These are phyloP conservation scores for Leptographium wingfieldii DNA, from an alignment of 2,329 filamentous ascomycete species.

Conservation along the genomic window DNA sequence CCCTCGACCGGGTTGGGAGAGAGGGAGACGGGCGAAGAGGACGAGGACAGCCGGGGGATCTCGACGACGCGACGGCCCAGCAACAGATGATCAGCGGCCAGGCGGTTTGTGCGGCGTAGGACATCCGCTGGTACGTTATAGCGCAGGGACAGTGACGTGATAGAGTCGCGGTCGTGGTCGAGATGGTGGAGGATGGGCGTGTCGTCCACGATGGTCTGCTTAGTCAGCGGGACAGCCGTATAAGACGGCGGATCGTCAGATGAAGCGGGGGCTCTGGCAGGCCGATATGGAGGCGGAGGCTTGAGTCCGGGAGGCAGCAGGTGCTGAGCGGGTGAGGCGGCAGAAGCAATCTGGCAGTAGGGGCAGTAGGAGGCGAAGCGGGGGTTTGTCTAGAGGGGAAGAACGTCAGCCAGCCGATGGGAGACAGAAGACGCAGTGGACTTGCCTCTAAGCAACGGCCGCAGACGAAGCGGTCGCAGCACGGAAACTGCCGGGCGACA, in stretches of 20 bases:
- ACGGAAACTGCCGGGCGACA: conserved; percentile 49
- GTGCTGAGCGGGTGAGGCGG: conserved; percentile 19
- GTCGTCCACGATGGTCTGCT: conserved; percentile 14
- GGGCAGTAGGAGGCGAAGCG: conserved; percentile 57
- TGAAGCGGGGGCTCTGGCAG: conserved; percentile 4
- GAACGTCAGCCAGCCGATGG: no score
- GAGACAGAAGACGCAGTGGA: background rate
- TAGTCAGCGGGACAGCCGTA: conserved; percentile 5
- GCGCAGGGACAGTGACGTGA: conserved; percentile 55
- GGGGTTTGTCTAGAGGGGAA: conserved; percentile 38
- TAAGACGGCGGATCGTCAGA: conserved; percentile 14
- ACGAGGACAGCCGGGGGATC: conserved; percentile 38
- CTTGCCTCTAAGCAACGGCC: conserved; percentile 52
- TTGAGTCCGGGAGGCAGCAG: conserved; percentile 49
- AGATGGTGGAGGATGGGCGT: conserved; percentile 65
- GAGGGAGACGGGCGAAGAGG: conserved; percentile 21
- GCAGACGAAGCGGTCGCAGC: conserved; percentile 62
- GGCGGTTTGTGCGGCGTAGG: conserved; percentile 53
- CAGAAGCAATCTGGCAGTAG: conserved; percentile 61
- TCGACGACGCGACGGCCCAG: conserved; percentile 55
- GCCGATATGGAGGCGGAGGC: conserved; percentile 54
- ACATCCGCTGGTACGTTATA: conserved; percentile 55
- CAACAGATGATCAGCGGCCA: conserved; percentile 56
- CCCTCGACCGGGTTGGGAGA: conserved; percentile 60
- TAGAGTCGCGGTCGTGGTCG: conserved; percentile 53